Base-by-base conservation (phyloP, 306 rosid species). In the Lathyrus tuberosus region DNA sequence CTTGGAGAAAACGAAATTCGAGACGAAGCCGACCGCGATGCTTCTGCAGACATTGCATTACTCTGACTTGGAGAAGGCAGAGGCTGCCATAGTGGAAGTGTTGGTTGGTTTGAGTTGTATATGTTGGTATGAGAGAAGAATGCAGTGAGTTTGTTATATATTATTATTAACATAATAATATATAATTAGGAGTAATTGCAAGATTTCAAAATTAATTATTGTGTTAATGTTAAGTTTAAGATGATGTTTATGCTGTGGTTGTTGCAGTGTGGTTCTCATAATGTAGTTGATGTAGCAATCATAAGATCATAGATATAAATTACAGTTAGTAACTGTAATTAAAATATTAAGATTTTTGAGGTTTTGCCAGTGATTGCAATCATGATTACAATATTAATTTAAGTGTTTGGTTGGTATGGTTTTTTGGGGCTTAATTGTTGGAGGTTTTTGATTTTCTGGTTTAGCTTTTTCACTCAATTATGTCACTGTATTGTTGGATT, bases 61-160 rank as follows among this genome's bases (percentile, higher is more conserved):
- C 70, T 80, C 96, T 0, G 92, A 89, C 59, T 78, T 89, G 84
- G 92, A 89, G 84, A 89, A 86, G 88, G 70, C 86, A n/a, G 96
- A 89, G 78, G 80, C 88, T 4, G 86, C 92, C 30, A 89, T 89
- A 35, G 88, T 85, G 8, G 90, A 85, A 75, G 89, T 83, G 30
- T 70, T 89, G 70, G 90, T 89, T 28, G 96, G 87, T 20, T 70
- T 89, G 81, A 83, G 96, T 78, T 85, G 80, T 52, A 72, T 86
- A 71, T 85, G 61, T 42, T 42, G 61, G 82, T 85, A 67, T 47
- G 87, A 89, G 65, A 70, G 66, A 75, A 80, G 41, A 1, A 47
- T 62, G 22, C 33, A 17, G 53, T 30, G 67, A 38, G 67, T 28
- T 7, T 14, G 6, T 28, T 2, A 28, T 53, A 49, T 49, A 3